Conservation (phyloP, 2,329 filamentous ascomycete species). For the Fusarium sp. region DNA sequence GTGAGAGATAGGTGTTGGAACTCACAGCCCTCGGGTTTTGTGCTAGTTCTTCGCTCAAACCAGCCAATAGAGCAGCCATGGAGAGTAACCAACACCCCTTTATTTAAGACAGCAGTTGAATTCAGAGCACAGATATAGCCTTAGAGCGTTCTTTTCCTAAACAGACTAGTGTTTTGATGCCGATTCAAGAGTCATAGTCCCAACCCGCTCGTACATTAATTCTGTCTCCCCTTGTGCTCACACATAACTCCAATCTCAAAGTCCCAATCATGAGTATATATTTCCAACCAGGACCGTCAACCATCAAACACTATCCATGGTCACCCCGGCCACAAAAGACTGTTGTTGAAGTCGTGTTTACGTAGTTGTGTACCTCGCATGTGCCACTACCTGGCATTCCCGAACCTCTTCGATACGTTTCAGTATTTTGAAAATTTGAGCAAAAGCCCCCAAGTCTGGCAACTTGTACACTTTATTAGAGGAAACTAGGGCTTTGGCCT, state of each 20-base stretch:
- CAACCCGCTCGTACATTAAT: not conserved
- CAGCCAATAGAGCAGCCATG: not conserved
- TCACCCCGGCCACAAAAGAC: not conserved
- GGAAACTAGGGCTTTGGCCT: too few relatives aligned
- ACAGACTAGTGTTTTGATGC: not conserved
- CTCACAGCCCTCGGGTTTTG: not conserved
- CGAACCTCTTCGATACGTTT: not conserved
- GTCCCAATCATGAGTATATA: not conserved
- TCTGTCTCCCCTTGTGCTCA: not conserved
- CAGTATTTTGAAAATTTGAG: constrained; percentile 13
- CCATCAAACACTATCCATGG: not conserved
- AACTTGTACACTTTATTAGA: not conserved
- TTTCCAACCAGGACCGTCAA: not conserved
- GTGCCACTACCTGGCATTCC: not conserved
- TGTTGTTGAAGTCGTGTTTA: not conserved
- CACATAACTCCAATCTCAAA: not conserved
- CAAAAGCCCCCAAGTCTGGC: not conserved
- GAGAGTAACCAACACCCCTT: not conserved
- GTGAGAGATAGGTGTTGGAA: not conserved
- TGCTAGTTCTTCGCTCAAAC: not conserved
- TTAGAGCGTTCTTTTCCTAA: not conserved
- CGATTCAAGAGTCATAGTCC: not conserved
- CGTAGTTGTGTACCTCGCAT: too few relatives aligned
- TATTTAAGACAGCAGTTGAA: not conserved
- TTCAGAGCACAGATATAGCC: not conserved